Evolutionary conservation across 306 rosid genomes (phyloP).

Genomic region (Abrus precatorius): DNA sequence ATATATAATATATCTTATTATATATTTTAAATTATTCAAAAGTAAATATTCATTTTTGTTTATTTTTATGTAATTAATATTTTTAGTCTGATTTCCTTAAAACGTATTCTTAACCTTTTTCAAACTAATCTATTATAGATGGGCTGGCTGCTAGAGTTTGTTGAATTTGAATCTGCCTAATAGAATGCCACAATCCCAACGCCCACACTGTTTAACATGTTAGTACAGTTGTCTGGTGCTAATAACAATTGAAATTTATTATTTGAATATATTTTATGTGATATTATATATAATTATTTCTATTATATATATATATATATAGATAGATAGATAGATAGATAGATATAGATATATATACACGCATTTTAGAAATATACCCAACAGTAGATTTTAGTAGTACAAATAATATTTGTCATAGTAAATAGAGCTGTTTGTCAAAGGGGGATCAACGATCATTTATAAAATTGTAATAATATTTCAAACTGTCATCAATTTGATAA

Average conservation of each 20-base stretch:
- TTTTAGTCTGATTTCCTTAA: background rate
- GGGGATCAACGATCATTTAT: conserved; percentile 19
- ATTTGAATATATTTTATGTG: no score
- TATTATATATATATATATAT: no score
- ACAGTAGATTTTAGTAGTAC: no score
- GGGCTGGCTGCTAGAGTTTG: conserved; percentile 1
- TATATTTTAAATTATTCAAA: background rate
- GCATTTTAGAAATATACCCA: no score
- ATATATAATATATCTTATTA: background rate
- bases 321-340: no score
- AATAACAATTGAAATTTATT: background rate
- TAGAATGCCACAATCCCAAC: conserved; percentile 43
- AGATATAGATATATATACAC: no score
- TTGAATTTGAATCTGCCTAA: conserved; percentile 1
- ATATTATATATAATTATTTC: no score
- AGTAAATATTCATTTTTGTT: background rate
- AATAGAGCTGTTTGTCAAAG: conserved; percentile 2
- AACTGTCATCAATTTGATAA: conserved; percentile 6
- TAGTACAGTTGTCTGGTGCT: conserved; percentile 49
- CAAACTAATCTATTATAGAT: background rate
- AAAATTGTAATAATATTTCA: conserved; percentile 12
- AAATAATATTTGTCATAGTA: no score
- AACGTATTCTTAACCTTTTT: background rate
- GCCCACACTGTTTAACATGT: conserved; percentile 47
- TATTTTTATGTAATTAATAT: background rate